Conservation (phyloP, 2,329 filamentous ascomycete genomes). For the Pseudogymnoascus sp. region DNA sequence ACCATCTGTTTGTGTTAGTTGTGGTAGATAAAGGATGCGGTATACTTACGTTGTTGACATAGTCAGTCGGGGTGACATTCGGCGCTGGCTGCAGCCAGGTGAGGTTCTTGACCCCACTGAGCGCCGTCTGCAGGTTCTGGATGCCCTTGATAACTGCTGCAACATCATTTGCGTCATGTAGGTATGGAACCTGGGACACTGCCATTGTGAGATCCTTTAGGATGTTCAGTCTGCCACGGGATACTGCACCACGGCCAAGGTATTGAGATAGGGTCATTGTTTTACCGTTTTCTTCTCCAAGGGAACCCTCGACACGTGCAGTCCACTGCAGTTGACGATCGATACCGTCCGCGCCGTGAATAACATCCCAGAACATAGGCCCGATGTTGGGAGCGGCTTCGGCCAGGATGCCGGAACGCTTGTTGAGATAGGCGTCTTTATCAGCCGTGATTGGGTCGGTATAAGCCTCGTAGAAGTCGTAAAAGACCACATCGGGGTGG, state of each 20-base stretch:
- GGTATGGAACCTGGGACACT: slow-evolving; percentile 54
- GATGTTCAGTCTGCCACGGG: slow-evolving; percentile 55
- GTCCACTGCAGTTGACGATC: slow-evolving; percentile 62
- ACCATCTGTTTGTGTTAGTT: slow-evolving; percentile 12
- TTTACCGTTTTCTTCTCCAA: slow-evolving; percentile 20
- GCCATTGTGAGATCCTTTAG: slow-evolving; percentile 49
- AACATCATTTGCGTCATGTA: slow-evolving; percentile 47
- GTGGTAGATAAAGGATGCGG: not conserved
- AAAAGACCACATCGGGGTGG: slow-evolving; percentile 44
- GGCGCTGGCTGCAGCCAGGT: slow-evolving; percentile 48
- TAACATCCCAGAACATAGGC: slow-evolving; percentile 54
- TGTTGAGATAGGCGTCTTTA: slow-evolving; percentile 37
- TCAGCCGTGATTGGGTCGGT: slow-evolving; percentile 39
- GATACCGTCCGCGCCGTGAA: slow-evolving; percentile 51
- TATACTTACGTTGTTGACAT: slow-evolving; percentile 42
- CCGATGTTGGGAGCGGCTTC: slow-evolving; percentile 61
- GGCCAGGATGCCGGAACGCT: slow-evolving; percentile 52
- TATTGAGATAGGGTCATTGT: slow-evolving; percentile 46
- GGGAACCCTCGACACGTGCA: slow-evolving; percentile 49
- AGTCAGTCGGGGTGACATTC: slow-evolving; percentile 46
- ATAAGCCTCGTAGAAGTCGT: slow-evolving; percentile 57
- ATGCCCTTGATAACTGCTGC: slow-evolving; percentile 57
- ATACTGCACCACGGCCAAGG: slow-evolving; percentile 55
- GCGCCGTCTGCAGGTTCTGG: slow-evolving; percentile 49
- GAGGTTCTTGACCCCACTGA: slow-evolving; percentile 47